Evolutionary conservation across 768 basidiomycete species (phyloP), one percentile per base, ranked within the genome.

Genomic region (Candolleomyces efflorescens): DNA sequence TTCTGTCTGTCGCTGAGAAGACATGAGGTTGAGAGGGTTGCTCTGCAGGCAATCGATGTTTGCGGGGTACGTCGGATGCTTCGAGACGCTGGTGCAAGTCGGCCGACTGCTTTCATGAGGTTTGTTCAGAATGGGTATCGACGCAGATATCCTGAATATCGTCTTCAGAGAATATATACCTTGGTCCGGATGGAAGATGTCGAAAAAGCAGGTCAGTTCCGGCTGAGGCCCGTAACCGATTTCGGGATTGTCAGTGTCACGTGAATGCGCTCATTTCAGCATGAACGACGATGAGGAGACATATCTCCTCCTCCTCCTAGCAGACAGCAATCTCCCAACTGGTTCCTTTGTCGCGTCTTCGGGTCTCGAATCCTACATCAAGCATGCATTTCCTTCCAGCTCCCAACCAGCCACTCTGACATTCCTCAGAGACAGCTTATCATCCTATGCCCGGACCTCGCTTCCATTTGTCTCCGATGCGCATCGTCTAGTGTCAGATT

Each of bases 341-440:
- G 97, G 97, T 37, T 89, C 96, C 1, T 99, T 99, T 70, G 92
- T 98, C 58, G 92, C 95, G 0, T 97, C 94, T 0, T 83, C 92
- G 2, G 96, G 96, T 1, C 81, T 98, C 59, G 96, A 99, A 67
- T 93, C 94, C 4, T 94, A 85, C 68, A 73, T 84, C 41, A 87
- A 89, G 24, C 97, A 99, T 68, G 97, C 94, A 0, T 90, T 95
- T 66, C 61, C 79, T 0, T 49, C 67, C 18, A 56, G 62, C 9
- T 22, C 60, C 53, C 62, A 71, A 63, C 58, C 67, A 54, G 53
- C 72, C 24, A 80, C 80, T 20, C 65, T 84, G 53, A 75, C 77
- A 27, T 96, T 94, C 68, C 59, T 95, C 27, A 78, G 79, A 41
- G 82, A 88, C 68, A 89, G 84, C 63, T 74, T 95, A 26, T 77